These are phyloP conservation scores for Russula lepida DNA, from an alignment of 768 basidiomycete genomes.

Conservation along the genomic window DNA sequence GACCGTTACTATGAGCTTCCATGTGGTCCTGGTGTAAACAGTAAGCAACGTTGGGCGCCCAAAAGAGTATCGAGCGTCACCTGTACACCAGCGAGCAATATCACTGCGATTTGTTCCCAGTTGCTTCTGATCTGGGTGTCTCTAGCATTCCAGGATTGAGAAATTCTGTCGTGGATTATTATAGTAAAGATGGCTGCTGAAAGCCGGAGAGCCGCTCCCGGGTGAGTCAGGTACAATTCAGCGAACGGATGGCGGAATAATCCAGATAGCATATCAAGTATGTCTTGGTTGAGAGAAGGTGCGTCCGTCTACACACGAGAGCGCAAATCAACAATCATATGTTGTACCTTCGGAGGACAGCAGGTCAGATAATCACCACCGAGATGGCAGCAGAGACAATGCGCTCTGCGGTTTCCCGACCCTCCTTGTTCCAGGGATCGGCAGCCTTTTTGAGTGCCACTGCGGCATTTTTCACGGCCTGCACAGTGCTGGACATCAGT, in stretches of 20 bases:
- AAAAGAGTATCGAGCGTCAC: neutral
- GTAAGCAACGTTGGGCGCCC: neutral
- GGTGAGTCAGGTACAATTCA: slow-evolving; percentile 12
- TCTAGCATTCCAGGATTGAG: neutral
- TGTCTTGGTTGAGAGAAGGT: neutral
- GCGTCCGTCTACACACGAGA: neutral
- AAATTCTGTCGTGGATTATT: slow-evolving; percentile 13
- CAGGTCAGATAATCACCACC: slow-evolving; percentile 9
- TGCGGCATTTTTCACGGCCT: slow-evolving; percentile 6
- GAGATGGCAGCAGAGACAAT: slow-evolving; percentile 7
- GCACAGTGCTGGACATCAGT: slow-evolving; percentile 6
- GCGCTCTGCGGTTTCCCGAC: slow-evolving; percentile 10
- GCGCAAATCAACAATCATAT: neutral
- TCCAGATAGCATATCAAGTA: neutral
- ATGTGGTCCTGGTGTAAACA: slow-evolving; percentile 12
- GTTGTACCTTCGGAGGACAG: neutral
- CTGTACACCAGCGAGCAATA: slow-evolving; percentile 18
- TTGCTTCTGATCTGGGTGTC: neutral
- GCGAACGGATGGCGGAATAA: slow-evolving; percentile 16
- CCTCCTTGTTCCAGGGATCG: slow-evolving; percentile 20
- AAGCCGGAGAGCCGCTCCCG: slow-evolving; percentile 16
- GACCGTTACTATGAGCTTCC: slow-evolving; percentile 14
- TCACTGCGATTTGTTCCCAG: slow-evolving; percentile 17
- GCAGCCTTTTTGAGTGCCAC: slow-evolving; percentile 18
- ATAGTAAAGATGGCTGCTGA: slow-evolving; percentile 13